Evolutionary conservation across 176 grass and related monocot species (phyloP).

Genomic region (Musa schizocarpa): DNA sequence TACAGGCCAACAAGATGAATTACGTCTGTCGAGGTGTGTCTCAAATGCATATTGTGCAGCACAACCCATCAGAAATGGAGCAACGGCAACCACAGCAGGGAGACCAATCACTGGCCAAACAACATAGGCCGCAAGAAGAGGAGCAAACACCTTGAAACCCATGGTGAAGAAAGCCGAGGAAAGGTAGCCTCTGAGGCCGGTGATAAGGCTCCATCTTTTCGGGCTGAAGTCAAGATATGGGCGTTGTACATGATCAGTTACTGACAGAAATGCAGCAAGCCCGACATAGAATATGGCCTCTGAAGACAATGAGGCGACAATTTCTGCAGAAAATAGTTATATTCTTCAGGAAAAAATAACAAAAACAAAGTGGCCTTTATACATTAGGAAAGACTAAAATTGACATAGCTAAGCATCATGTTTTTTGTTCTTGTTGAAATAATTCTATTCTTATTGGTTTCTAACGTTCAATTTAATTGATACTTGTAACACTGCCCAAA

Average conservation of each 20-base stretch:
- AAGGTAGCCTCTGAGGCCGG: slow-evolving; percentile 26
- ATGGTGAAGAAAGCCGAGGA: slow-evolving; percentile 31
- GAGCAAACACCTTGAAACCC: slow-evolving; percentile 33
- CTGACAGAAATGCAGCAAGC: slow-evolving; percentile 16
- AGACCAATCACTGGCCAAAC: slow-evolving; percentile 34
- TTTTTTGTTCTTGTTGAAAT: neutral
- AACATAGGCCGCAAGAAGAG: slow-evolving; percentile 25
- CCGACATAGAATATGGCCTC: slow-evolving; percentile 24
- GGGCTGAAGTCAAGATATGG: slow-evolving; percentile 22
- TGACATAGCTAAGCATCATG: neutral
- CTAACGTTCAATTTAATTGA: neutral
- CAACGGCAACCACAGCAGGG: slow-evolving; percentile 20
- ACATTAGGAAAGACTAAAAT: neutral
- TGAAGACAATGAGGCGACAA: slow-evolving; percentile 18
- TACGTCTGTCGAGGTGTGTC: slow-evolving; percentile 7
- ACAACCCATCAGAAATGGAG: slow-evolving; percentile 33
- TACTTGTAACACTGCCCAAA: too few relatives aligned
- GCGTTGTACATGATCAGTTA: slow-evolving; percentile 13
- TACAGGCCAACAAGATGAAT: slow-evolving; percentile 35
- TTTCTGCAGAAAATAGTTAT: slow-evolving; percentile 8
- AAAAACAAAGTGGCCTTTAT: neutral
- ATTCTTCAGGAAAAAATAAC: neutral
- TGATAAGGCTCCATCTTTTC: slow-evolving; percentile 28
- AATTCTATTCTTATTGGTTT: neutral
- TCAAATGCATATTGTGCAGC: slow-evolving; percentile 30